Conservation (phyloP, 31 red algal genomes). For the Endocladia muricata region DNA sequence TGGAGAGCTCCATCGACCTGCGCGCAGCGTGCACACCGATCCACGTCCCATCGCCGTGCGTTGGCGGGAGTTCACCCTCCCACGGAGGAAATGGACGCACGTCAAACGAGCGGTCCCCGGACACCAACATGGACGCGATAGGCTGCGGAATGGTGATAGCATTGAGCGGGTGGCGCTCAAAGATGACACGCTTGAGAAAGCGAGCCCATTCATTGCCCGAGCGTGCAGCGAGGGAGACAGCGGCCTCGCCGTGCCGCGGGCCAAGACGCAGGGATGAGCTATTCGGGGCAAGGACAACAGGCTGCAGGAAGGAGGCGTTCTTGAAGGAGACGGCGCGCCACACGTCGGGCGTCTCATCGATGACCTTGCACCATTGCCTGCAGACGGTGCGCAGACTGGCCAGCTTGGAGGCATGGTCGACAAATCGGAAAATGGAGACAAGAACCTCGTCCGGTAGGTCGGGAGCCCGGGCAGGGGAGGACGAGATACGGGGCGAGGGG, state of each 20-base stretch:
- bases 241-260: background rate
- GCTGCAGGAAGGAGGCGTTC: constrained; percentile 12
- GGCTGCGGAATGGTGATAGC: constrained; percentile 46
- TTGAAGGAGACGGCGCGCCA: constrained; percentile 52
- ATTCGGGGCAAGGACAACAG: constrained; percentile 8
- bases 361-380: constrained; percentile 49
- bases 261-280: constrained; percentile 5
- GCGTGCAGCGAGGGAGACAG: constrained; percentile 23
- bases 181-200: constrained; percentile 36
- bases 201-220: constrained; percentile 54
- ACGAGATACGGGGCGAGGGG: no score
- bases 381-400: constrained; percentile 38
- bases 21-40: background rate
- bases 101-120: background rate
- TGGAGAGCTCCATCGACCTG: background rate
- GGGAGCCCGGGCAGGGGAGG: no score
- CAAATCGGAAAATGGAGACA: constrained; percentile 34
- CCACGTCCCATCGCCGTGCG: background rate
- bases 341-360: constrained; percentile 37
- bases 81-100: constrained; percentile 39
- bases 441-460: constrained; percentile 55
- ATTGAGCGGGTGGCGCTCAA: background rate
- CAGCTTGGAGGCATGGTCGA: constrained; percentile 19
- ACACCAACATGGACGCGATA: constrained; percentile 23
- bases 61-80: background rate